These are phyloP conservation scores for Emergomyces pasteurianus DNA, from an alignment of 2,329 filamentous ascomycete genomes.

Conservation along the genomic window DNA sequence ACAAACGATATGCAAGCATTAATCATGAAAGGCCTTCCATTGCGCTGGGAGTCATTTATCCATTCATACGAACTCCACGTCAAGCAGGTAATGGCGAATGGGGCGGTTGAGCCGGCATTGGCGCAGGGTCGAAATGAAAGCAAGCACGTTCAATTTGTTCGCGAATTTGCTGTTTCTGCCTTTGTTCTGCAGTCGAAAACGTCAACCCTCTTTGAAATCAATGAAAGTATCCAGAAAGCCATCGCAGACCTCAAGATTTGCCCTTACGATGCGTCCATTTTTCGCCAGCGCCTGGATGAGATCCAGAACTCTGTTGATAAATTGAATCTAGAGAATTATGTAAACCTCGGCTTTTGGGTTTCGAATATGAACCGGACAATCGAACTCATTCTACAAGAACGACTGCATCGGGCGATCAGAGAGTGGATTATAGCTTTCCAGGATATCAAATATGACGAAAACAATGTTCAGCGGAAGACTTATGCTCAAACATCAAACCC, in stretches of 20 bases:
- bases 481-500: constrained; percentile 8
- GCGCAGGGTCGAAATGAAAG: constrained; percentile 56
- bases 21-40: constrained; percentile 72
- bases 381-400: constrained; percentile 64
- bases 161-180: constrained; percentile 79
- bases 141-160: constrained; percentile 92
- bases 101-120: constrained; percentile 46
- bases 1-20: constrained; percentile 78
- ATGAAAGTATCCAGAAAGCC: constrained; percentile 70
- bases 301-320: constrained; percentile 93
- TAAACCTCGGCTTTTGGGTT: constrained; percentile 87
- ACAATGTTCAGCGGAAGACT: constrained; percentile 3
- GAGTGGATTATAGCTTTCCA: constrained; percentile 83
- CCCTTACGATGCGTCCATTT: constrained; percentile 65
- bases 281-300: constrained; percentile 66
- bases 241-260: constrained; percentile 75
- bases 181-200: constrained; percentile 84
- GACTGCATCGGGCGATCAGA: constrained; percentile 71
- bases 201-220: constrained; percentile 61
- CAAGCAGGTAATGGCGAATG: constrained; percentile 49
- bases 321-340: constrained; percentile 89
- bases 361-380: constrained; percentile 75
- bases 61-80: constrained; percentile 90
- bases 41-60: constrained; percentile 96
- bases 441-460: constrained; percentile 32